Percentiles rank a stretch among this genome's conserved stretches.
These are phyloP conservation scores for Lachnellula arida DNA, from an alignment of 2,329 filamentous ascomycete species.

Conservation along the genomic window DNA sequence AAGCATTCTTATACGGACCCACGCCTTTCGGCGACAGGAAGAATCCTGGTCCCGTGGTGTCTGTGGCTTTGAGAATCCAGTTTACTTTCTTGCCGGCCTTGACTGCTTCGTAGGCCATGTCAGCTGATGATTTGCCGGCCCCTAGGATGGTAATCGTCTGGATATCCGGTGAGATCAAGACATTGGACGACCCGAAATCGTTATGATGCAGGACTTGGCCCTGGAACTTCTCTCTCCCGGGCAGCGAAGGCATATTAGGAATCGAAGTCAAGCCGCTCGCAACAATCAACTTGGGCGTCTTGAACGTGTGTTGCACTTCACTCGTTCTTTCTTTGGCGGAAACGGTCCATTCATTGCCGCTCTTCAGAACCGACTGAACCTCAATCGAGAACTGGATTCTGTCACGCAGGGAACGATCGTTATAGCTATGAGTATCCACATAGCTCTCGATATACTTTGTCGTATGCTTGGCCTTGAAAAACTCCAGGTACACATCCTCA, in stretches of 20 bases:
- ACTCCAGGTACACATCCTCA: conserved; percentile 20
- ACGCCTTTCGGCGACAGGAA: conserved; percentile 26
- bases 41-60: conserved; percentile 30
- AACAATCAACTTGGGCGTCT: conserved; percentile 7
- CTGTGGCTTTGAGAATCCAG: conserved; percentile 34
- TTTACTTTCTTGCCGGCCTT: conserved; percentile 32
- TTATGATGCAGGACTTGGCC: conserved; percentile 32
- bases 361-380: background rate
- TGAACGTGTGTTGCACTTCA: background rate
- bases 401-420: background rate
- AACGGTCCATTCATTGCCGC: background rate
- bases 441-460: background rate
- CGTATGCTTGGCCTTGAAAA: conserved; percentile 14
- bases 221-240: conserved; percentile 27
- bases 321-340: background rate
- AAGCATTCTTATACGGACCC: conserved; percentile 26
- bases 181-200: conserved; percentile 31
- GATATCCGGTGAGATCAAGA: conserved; percentile 19
- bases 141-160: conserved; percentile 32
- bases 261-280: conserved; percentile 14
- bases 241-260: conserved; percentile 30
- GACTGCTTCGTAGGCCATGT: conserved; percentile 34
- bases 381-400: background rate
- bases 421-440: background rate
- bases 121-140: conserved; percentile 36